Conservation (phyloP, 768 basidiomycete genomes). For the Tricholoma hemisulphureum region DNA sequence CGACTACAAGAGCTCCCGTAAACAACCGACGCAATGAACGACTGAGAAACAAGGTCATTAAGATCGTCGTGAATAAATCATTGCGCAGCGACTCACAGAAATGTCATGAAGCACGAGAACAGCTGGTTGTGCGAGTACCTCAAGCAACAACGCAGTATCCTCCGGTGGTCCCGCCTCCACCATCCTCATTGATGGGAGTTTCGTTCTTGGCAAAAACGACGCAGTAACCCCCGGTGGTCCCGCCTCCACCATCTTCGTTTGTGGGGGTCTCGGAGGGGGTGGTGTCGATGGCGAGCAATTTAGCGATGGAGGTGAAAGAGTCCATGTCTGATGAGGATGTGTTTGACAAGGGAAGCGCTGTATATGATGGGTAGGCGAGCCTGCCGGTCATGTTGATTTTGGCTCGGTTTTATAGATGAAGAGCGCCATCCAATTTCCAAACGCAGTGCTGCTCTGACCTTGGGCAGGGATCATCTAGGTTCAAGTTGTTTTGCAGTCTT, state of each 20-base stretch:
- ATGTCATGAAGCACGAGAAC: background rate
- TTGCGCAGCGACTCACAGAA: background rate
- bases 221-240: background rate
- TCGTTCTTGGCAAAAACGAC: constrained; percentile 5
- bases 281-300: background rate
- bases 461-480: background rate
- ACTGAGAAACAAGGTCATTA: background rate
- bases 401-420: background rate
- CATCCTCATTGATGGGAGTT: constrained; percentile 3
- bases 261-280: background rate
- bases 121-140: background rate
- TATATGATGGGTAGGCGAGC: constrained; percentile 3
- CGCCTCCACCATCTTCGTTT: constrained; percentile 3
- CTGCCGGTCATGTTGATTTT: background rate
- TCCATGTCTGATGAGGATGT: constrained; percentile 8
- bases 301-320: constrained; percentile 5
- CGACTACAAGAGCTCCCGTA: background rate
- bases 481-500: background rate
- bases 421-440: background rate
- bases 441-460: background rate
- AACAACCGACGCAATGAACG: background rate
- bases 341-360: background rate
- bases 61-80: background rate
- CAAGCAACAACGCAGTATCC: constrained; percentile 9
- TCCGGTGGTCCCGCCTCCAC: background rate